These are phyloP conservation scores for Suillus sp. DNA, from an alignment of 768 basidiomycete species.

Conservation along the genomic window DNA sequence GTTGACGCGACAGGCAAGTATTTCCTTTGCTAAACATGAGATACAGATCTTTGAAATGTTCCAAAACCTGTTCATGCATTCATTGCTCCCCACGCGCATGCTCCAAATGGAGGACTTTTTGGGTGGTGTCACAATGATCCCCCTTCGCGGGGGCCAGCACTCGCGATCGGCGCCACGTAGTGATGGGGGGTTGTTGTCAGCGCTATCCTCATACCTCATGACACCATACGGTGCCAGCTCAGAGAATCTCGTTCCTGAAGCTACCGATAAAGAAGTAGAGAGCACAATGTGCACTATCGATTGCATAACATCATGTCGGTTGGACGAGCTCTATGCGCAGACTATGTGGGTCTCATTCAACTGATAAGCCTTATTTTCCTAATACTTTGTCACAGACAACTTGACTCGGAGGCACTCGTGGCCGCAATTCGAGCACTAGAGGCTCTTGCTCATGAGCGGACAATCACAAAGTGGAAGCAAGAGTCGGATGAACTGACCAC, in stretches of 20 bases:
- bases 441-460: conserved; percentile 87
- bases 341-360: conserved; percentile 67
- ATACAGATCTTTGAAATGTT: conserved; percentile 96
- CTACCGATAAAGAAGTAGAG: conserved; percentile 91
- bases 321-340: conserved; percentile 93
- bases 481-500: conserved; percentile 60
- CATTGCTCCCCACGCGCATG: conserved; percentile 86
- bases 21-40: neutral
- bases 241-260: conserved; percentile 80
- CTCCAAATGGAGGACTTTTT: conserved; percentile 98
- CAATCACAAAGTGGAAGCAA: conserved; percentile 75
- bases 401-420: conserved; percentile 77
- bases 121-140: conserved; percentile 92
- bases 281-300: conserved; percentile 94
- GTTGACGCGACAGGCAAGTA: conserved; percentile 16
- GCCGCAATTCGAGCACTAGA: conserved; percentile 87
- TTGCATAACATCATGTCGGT: conserved; percentile 88
- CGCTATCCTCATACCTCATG: conserved; percentile 94
- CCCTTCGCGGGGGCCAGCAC: conserved; percentile 75
- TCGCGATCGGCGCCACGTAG: conserved; percentile 60
- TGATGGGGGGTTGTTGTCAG: conserved; percentile 92
- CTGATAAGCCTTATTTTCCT: conserved; percentile 6
- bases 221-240: conserved; percentile 83
- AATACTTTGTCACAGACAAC: conserved; percentile 52
- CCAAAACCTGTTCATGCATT: conserved; percentile 93